Conservation (phyloP, 257 asterid genomes). For the Avicennia marina region DNA sequence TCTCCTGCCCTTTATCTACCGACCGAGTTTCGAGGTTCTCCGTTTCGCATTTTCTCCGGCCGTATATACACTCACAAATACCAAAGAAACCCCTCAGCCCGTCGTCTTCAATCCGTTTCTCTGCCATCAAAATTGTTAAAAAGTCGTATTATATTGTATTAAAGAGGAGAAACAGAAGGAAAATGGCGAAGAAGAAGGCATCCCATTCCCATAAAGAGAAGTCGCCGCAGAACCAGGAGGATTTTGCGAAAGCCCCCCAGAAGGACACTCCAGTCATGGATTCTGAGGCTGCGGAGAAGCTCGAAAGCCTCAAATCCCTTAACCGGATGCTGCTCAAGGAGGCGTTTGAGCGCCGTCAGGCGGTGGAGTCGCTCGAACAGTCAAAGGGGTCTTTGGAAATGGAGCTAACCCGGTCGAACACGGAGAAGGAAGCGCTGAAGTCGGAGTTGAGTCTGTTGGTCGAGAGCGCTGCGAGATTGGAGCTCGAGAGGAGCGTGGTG, state of each 20-base stretch:
- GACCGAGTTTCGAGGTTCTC: too few relatives aligned
- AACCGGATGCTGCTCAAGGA: conserved; percentile 61
- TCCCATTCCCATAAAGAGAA: conserved; percentile 25
- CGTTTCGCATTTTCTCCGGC: too few relatives aligned
- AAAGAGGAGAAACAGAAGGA: not conserved
- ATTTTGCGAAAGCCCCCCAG: conserved; percentile 12
- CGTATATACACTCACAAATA: too few relatives aligned
- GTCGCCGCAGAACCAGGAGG: conserved; percentile 19
- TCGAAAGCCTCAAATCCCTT: conserved; percentile 56
- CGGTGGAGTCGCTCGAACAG: conserved; percentile 48
- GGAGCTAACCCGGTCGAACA: conserved; percentile 43
- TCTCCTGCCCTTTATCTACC: too few relatives aligned
- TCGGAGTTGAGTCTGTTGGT: conserved; percentile 39
- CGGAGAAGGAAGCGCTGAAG: conserved; percentile 38
- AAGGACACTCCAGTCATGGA: conserved; percentile 29
- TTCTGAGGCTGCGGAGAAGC: conserved; percentile 37
- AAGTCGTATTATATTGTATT: too few relatives aligned
- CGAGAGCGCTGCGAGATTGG: conserved; percentile 45
- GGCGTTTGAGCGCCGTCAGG: conserved; percentile 60
- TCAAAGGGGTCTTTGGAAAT: conserved; percentile 39
- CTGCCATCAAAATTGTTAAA: too few relatives aligned
- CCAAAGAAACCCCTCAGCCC: too few relatives aligned
- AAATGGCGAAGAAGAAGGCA: conserved; percentile 53
- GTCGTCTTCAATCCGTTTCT: too few relatives aligned
- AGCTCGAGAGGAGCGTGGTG: conserved; percentile 54